Conservation (phyloP, 768 basidiomycete species). For the Mycena filopes region DNA sequence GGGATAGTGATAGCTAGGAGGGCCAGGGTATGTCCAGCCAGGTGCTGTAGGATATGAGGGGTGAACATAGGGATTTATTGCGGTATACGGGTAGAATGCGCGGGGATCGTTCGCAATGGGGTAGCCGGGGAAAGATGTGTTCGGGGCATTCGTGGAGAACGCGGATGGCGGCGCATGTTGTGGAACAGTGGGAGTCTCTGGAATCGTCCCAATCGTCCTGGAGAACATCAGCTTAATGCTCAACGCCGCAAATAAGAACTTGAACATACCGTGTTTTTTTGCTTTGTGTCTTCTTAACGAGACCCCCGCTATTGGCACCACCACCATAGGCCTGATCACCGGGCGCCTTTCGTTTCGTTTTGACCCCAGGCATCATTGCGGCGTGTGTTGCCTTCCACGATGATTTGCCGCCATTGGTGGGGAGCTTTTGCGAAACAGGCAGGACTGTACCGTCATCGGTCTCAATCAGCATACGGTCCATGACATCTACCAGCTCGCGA, state of each 20-base stretch:
- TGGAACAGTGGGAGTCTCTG: too few species aligned
- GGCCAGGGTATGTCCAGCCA: too few species aligned
- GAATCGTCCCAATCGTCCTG: too few species aligned
- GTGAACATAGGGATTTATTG: too few species aligned
- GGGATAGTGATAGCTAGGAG: background rate
- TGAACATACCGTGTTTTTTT: background rate
- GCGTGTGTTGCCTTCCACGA: background rate
- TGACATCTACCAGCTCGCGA: background rate
- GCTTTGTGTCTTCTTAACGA: background rate
- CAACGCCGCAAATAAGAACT: too few species aligned
- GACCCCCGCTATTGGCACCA: conserved; percentile 5
- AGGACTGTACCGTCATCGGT: background rate
- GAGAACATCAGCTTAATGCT: too few species aligned
- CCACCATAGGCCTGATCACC: conserved; percentile 19
- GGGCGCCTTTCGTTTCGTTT: background rate
- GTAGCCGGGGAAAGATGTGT: background rate
- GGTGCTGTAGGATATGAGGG: too few species aligned
- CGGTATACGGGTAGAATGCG: background rate
- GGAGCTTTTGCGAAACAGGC: background rate
- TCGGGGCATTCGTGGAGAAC: background rate
- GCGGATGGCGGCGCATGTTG: too few species aligned
- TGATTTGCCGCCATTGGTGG: background rate
- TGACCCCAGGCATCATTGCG: conserved; percentile 12
- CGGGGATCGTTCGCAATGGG: background rate
- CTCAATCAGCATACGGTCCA: conserved; percentile 12